Base-by-base conservation (phyloP, 495 filamentous ascomycete genomes). In the Lophium mytilinum region DNA sequence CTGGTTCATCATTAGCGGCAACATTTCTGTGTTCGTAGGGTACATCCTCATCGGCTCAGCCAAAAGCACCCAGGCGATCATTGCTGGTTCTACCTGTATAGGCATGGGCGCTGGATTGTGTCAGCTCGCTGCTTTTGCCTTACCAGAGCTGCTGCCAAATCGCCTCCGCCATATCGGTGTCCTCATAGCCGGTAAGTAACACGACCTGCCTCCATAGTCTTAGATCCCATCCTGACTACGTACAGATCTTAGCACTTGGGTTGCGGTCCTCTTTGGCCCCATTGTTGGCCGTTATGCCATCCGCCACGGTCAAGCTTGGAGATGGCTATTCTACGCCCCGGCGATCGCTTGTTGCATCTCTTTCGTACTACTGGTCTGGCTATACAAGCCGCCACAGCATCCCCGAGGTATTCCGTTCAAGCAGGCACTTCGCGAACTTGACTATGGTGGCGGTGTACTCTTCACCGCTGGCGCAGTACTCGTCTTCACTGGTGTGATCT, bases 231-330 rank as follows among this genome's bases (percentile, higher is more conserved):
- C 2, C 24, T 30, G 3, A 30, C 24, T 6, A 3, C 24, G 24
- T 3, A 30, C 6, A 14, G 70, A 72, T 54, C 41, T 54, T 12
- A 62, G 52, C 9, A 60, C 60, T 49, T 68, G 60, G 48, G 50
- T 72, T 37, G 60, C 66, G n/a, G 67, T 72, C 47, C 56, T 70
- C 19, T 59, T 68, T 36, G 69, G 67, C 15, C 70, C 70, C 3
- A 62, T 72, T 1, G 62, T 66, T 2, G 70, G 56, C 5, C 58
- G 69, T n/a, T 68, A 62, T 53, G 62, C 64, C 0, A 52, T 54
- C 45, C 35, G 56, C 14, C 34, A 57, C 45, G 69, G 67, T 9
- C 49, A 65, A 14, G 17, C n/a, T 9, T 67, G 66, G 66, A 56
- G 66, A 10, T 63, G 66, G 60, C 48, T 64, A 17, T 68, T 68